Base-by-base conservation (phyloP, 2,329 filamentous ascomycete species). In the Tolypocladium tropicale region DNA sequence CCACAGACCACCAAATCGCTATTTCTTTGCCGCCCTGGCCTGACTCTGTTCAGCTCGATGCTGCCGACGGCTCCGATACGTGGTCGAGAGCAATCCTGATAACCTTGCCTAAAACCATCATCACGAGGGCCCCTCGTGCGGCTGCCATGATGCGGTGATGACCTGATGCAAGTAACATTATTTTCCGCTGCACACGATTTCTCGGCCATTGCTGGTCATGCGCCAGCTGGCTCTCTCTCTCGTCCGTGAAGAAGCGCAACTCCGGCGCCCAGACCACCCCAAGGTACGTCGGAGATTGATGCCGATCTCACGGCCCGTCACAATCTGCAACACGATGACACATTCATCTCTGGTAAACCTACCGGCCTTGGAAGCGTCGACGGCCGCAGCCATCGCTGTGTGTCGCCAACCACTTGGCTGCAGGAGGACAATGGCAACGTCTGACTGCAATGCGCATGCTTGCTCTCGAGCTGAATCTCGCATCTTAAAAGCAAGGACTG, bases 71-170 rank as follows among this genome's bases (percentile, higher is more conserved):
- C 70, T 72, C 72, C 74, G 76, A 76, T 77, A 70, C 57, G 76
- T 78, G 74, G 81, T 82, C 80, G 68, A 84, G 81, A 84, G 67
- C 62, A 74, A 80, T 70, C 70, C 70, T 68, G 67, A 71, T 70
- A 76, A 78, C 78, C 74, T 82, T 83, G 79, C 74, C 75, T 78
- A 84, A 84, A 84, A 84, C 81, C 81, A 83, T 84, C 73, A 77
- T 82, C 80, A 82, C 78, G 81, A 84, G 81, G 79, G 81, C 80
- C 81, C 79, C 79, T 78, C 70, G 78, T 69, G 79, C 72, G 80
- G 80, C 79, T 76, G 67, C 80, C 81, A 84, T 83, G 81, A 84
- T 81, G 76, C 79, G 81, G 65, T 82, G 81, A 84, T 84, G 80
- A 84, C 81, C 81, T 83, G 78, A 82, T 76, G 76, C 79, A 82